Conservation (phyloP, 192 early-diverging fungal species). For the Podila minutissima region DNA sequence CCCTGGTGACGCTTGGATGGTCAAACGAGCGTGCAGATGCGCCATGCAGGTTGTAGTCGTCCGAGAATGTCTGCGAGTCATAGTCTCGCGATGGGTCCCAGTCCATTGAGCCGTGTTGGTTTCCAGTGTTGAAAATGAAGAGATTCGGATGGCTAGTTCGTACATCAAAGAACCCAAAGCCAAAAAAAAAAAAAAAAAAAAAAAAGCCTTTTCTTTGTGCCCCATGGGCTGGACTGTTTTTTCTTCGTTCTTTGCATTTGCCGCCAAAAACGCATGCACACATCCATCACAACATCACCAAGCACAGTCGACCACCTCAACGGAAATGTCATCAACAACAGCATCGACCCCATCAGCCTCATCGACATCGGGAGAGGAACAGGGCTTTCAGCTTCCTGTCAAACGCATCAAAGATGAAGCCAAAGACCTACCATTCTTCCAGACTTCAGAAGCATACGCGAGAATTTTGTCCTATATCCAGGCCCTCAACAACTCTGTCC, state of each 20-base stretch:
- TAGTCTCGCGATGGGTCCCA: slow-evolving; percentile 42
- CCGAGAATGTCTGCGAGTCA: slow-evolving; percentile 42
- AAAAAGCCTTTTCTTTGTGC: neutral
- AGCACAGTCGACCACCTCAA: neutral
- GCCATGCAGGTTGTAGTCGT: slow-evolving; percentile 48
- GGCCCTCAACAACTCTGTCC: slow-evolving; percentile 75
- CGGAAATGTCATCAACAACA: neutral
- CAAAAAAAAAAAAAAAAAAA: too few relatives aligned
- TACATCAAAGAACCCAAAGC: neutral
- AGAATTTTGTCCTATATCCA: slow-evolving; percentile 79
- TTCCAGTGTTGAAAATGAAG: neutral
- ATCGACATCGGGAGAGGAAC: slow-evolving; percentile 2
- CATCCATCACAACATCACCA: neutral
- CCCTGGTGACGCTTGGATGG: slow-evolving; percentile 35
- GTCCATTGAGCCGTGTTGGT: slow-evolving; percentile 8
- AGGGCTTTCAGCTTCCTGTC: slow-evolving; percentile 19
- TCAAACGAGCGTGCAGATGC: slow-evolving; percentile 37
- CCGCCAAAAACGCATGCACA: neutral
- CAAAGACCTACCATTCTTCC: slow-evolving; percentile 59
- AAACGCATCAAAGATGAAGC: slow-evolving; percentile 48
- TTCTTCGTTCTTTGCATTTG: neutral
- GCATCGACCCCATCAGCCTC: neutral
- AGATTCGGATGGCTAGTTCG: neutral
- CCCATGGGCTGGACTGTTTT: neutral
- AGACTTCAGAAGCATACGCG: slow-evolving; percentile 70